Evolutionary conservation across 441 rosid genomes (phyloP).

Genomic region (Erodium texanum): DNA sequence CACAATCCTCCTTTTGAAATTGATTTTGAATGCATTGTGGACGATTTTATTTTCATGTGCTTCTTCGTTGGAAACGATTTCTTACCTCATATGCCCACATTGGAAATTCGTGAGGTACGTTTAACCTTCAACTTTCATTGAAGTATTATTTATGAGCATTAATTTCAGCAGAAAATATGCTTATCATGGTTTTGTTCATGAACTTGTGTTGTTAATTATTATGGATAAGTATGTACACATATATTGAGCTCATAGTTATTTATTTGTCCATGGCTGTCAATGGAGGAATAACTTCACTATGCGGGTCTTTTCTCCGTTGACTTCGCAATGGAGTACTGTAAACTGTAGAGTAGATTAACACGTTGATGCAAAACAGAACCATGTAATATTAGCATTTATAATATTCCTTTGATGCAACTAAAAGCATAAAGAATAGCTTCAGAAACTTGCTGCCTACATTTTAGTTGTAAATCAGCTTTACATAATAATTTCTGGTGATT

Average conservation of each 20-base stretch:
- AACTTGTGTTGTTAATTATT: neutral
- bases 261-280: neutral
- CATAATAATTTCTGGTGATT: neutral
- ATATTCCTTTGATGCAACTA: too few species aligned
- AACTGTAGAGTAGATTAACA: neutral
- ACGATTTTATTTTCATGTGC: conserved; percentile 97
- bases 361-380: too few species aligned
- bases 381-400: too few species aligned
- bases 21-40: conserved; percentile 76
- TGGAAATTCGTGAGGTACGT: conserved; percentile 97
- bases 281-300: neutral
- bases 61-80: conserved; percentile 99
- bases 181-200: neutral
- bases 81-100: conserved; percentile 96
- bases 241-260: neutral
- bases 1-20: conserved; percentile 43
- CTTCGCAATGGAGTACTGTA: neutral
- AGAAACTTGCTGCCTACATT: neutral
- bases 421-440: too few species aligned
- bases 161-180: neutral
- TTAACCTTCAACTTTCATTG: neutral
- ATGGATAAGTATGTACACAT: neutral
- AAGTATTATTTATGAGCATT: neutral
- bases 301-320: neutral
- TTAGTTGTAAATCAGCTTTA: neutral